phyloP scores from a whole-genome alignment of 495 filamentous ascomycete genomes.

The Penicillium odoratum region DNA sequence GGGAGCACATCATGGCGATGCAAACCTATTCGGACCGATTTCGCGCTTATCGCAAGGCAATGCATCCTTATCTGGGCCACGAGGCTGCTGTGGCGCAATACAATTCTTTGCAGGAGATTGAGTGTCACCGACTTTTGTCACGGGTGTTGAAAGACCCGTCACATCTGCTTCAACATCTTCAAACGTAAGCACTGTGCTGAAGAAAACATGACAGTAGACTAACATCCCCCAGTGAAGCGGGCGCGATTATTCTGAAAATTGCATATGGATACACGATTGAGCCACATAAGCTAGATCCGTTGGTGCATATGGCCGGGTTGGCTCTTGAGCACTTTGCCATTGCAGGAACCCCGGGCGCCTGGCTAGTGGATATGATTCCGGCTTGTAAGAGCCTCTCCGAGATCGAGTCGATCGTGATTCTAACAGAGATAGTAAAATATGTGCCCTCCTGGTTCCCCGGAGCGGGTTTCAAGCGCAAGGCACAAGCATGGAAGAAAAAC shows the following conservation, averaged over 20 bases:
- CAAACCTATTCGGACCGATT: slow-evolving; percentile 38
- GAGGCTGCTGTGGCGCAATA: slow-evolving; percentile 35
- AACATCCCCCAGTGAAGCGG: slow-evolving; percentile 32
- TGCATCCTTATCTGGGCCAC: slow-evolving; percentile 26
- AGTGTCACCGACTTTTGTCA: slow-evolving; percentile 42
- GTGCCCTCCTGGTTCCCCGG: slow-evolving; percentile 53
- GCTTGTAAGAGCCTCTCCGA: slow-evolving; percentile 9
- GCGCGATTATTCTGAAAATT: slow-evolving; percentile 48
- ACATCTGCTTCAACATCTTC: slow-evolving; percentile 39
- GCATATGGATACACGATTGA: slow-evolving; percentile 53
- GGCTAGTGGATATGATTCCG: slow-evolving; percentile 47
- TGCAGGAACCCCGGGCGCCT: slow-evolving; percentile 44
- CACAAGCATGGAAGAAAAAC: slow-evolving; percentile 32
- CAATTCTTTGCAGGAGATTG: slow-evolving; percentile 37
- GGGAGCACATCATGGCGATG: slow-evolving; percentile 36
- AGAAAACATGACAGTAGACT: no score
- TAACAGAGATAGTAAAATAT: slow-evolving; percentile 31
- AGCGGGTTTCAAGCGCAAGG: slow-evolving; percentile 46
- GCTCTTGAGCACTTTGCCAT: slow-evolving; percentile 44
- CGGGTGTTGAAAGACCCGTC: slow-evolving; percentile 39
- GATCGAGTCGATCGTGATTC: not conserved
- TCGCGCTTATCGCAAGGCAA: slow-evolving; percentile 42
- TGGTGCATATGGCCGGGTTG: slow-evolving; percentile 41
- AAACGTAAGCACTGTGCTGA: slow-evolving; percentile 29
- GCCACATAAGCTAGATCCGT: slow-evolving; percentile 37